Evolutionary conservation across 371 early-diverging fungal genomes (phyloP).

Genomic region (Funneliformis caledonium): DNA sequence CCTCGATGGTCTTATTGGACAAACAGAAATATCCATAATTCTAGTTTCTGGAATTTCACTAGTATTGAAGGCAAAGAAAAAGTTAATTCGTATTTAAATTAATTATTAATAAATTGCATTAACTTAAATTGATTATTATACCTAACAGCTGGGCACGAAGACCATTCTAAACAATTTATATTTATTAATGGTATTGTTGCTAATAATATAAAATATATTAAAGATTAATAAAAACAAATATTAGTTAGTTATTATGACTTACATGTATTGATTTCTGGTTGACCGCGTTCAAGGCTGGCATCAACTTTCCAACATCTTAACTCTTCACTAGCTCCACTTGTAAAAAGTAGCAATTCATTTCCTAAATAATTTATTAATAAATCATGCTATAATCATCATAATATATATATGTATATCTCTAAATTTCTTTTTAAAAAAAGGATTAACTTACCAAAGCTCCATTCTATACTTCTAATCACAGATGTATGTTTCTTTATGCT

Average conservation of each 20-base stretch:
- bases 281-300: background rate
- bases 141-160: slow-evolving; percentile 53
- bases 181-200: background rate
- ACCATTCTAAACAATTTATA: slow-evolving; percentile 55
- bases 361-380: background rate
- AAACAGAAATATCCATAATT: slow-evolving; percentile 60
- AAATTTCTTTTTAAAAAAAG: background rate
- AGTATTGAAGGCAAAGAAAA: background rate
- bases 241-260: background rate
- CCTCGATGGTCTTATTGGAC: slow-evolving; percentile 39
- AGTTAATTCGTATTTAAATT: background rate
- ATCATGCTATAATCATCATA: background rate
- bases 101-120: background rate
- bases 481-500: slow-evolving; percentile 41
- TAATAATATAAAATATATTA: background rate
- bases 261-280: background rate
- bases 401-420: background rate
- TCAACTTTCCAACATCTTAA: slow-evolving; percentile 42
- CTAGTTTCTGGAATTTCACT: slow-evolving; percentile 56
- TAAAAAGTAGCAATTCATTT: slow-evolving; percentile 32
- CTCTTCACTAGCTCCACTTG: slow-evolving; percentile 40
- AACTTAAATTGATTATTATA: slow-evolving; percentile 5
- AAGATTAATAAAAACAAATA: background rate
- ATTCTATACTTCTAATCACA: slow-evolving; percentile 36
- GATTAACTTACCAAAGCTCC: slow-evolving; percentile 15